Base-by-base conservation (phyloP, 1,139 yeast species). In the Suhomyces terraborum region DNA sequence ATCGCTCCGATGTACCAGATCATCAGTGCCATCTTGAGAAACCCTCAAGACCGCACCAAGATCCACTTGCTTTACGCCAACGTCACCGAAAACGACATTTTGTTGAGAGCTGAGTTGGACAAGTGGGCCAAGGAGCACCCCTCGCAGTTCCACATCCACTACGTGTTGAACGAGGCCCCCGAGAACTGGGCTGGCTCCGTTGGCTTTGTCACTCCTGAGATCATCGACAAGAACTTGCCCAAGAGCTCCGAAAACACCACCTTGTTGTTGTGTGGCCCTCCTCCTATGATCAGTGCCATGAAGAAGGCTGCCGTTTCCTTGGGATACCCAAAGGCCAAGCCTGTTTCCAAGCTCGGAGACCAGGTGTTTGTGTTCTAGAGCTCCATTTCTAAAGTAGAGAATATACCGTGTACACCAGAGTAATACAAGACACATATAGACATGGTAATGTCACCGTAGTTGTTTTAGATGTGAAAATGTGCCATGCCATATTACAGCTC, bases 1-100 rank as follows among this genome's bases (percentile, higher is more conserved):
- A 86, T 89, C 57, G 86, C 97, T 23, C 98, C 98, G 54, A 87
- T 91, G 82, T 86, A 82, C 66, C 96, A 89, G 71, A 85, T 89
- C 59, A 77, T 89, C 54, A 80, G 83, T 53, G 89, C 89, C 39
- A 83, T 89, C 53, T 81, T 86, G 55, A 72, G 74, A 50, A 82
- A 87, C 58, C 91, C 94, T 16, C 74, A 71, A 31, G 96, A 88
- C 62, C 76, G 74, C 50, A 88, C 97, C 53, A 77, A 82, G 61
- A 85, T 86, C 50, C 66, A 73, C 41, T 71, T 87, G 55, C 68
- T 84, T 45, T 91, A 85, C 60, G 97, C 96, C 56, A 87, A 86
- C 57, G 84, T 86, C 48, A 76, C 82, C 36, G 81, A 77, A 50
- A 81, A 80, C 40, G 97, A 91, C 62, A 88, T 91, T 55, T 72